Percentiles rank a stretch among this genome's conserved stretches.
phyloP scores from a whole-genome alignment of 2,329 filamentous ascomycete genomes.

The Xylaria sp. region DNA sequence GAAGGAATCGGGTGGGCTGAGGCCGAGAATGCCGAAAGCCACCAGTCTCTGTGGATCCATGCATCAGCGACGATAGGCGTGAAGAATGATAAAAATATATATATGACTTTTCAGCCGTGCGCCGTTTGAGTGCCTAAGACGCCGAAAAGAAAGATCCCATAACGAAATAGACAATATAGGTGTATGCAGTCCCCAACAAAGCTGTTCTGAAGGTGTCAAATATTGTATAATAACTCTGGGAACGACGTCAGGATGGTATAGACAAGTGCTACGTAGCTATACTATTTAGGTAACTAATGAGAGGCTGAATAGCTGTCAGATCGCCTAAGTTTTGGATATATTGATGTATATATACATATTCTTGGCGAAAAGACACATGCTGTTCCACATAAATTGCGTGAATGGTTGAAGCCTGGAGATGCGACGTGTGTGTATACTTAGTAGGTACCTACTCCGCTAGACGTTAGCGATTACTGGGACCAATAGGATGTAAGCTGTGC shows the following conservation, averaged over 20 bases:
- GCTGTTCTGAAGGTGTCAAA: not conserved
- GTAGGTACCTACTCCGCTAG: too few species aligned
- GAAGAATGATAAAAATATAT: not conserved
- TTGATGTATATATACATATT: not conserved
- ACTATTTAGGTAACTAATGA: not conserved
- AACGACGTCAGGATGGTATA: not conserved
- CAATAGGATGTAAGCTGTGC: slow-evolving; percentile 9
- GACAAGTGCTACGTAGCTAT: not conserved
- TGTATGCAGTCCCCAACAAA: not conserved
- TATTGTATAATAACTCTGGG: not conserved
- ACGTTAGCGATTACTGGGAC: not conserved
- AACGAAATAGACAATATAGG: not conserved
- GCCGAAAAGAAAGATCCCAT: not conserved
- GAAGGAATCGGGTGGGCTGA: slow-evolving; percentile 11
- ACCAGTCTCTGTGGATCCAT: slow-evolving; percentile 24
- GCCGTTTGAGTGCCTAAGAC: not conserved
- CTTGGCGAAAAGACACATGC: not conserved
- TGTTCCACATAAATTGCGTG: not conserved
- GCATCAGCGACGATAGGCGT: not conserved
- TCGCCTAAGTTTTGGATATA: not conserved
- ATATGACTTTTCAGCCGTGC: not conserved
- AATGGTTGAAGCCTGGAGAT: not conserved
- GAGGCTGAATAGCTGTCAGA: not conserved
- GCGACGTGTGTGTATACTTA: not conserved
- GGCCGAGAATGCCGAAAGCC: slow-evolving; percentile 26